These are phyloP conservation scores for Aspergillus coremiiformis DNA, from an alignment of 495 filamentous ascomycete genomes.

Conservation along the genomic window DNA sequence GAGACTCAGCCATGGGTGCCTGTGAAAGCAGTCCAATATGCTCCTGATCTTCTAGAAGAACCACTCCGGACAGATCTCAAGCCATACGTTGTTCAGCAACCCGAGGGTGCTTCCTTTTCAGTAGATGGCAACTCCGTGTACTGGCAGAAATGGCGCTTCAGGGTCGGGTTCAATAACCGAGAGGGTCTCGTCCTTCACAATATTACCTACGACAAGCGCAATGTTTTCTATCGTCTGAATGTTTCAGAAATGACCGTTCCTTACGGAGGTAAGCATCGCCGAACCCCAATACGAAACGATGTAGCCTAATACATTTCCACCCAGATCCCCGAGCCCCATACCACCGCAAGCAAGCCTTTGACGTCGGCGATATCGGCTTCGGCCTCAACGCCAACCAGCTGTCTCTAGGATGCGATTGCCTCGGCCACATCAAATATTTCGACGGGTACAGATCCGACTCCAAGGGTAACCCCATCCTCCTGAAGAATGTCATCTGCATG, in stretches of 20 bases:
- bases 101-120: slow-evolving; percentile 66
- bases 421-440: slow-evolving; percentile 62
- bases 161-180: slow-evolving; percentile 57
- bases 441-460: slow-evolving; percentile 50
- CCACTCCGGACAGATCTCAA: slow-evolving; percentile 55
- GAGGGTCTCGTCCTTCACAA: slow-evolving; percentile 59
- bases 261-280: slow-evolving; percentile 29
- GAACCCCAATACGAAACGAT: neutral
- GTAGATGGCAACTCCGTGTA: slow-evolving; percentile 44
- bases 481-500: slow-evolving; percentile 55
- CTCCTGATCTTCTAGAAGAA: slow-evolving; percentile 32
- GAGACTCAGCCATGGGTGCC: slow-evolving; percentile 37
- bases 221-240: slow-evolving; percentile 60
- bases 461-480: slow-evolving; percentile 45
- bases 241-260: slow-evolving; percentile 73
- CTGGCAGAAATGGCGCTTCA: slow-evolving; percentile 65
- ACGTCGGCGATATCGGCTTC: slow-evolving; percentile 61
- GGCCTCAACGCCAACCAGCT: slow-evolving; percentile 62
- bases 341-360: slow-evolving; percentile 63
- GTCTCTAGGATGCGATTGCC: slow-evolving; percentile 58
- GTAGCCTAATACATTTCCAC: slow-evolving; percentile 24
- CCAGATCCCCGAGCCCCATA: slow-evolving; percentile 58
- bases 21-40: slow-evolving; percentile 50
- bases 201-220: slow-evolving; percentile 60
- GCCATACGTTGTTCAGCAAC: slow-evolving; percentile 68